phyloP scores from a whole-genome alignment of 176 grass and related monocot species.

The Echinochloa phyllopogon region DNA sequence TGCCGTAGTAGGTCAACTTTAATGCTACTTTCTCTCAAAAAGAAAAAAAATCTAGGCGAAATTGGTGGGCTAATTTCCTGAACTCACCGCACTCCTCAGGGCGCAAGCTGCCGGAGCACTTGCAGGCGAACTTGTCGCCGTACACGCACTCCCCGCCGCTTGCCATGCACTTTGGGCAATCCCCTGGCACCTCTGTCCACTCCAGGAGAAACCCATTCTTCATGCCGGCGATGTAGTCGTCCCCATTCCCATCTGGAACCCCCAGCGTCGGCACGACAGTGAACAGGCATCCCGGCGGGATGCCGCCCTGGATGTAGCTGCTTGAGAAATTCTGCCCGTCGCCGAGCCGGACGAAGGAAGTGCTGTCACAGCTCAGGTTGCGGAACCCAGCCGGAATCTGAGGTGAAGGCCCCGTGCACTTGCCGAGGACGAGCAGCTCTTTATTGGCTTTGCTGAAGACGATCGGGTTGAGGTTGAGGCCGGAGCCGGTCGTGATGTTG shows the following conservation, averaged over 20 bases:
- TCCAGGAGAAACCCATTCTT: slow-evolving; percentile 34
- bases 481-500: too few relatives aligned
- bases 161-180: slow-evolving; percentile 29
- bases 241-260: neutral
- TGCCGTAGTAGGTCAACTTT: neutral
- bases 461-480: neutral
- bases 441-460: neutral
- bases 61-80: neutral
- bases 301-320: neutral
- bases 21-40: neutral
- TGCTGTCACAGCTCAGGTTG: neutral
- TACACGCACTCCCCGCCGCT: slow-evolving; percentile 50
- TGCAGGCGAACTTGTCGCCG: neutral
- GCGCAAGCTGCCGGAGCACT: neutral
- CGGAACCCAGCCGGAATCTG: neutral
- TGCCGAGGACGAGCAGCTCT: slow-evolving; percentile 2
- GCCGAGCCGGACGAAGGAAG: neutral
- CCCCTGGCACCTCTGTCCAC: neutral
- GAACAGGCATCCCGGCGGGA: neutral
- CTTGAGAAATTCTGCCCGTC: neutral
- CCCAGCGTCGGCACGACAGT: slow-evolving; percentile 6
- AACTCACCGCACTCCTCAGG: slow-evolving; percentile 40
- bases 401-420: neutral
- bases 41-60: neutral
- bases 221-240: neutral